A percentile compares a stretch with the other conserved stretches of the same genome.
phyloP scores from a whole-genome alignment of 2,329 filamentous ascomycete genomes.

The Chrysoporthe cubensis region DNA sequence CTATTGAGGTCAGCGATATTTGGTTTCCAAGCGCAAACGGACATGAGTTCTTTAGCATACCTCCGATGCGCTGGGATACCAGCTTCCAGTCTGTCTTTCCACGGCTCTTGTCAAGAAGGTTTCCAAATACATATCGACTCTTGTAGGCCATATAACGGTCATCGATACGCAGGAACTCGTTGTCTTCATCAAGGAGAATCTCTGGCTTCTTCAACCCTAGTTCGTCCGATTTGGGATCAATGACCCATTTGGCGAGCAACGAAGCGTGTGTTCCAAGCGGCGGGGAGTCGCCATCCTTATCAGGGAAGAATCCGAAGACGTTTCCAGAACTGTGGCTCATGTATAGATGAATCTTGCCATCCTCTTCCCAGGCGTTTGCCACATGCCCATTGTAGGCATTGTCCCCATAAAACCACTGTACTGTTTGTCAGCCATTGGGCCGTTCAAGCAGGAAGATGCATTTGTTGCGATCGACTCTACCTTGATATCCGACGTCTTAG shows the following conservation, averaged over 20 bases:
- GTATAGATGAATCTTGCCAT: conserved; percentile 40
- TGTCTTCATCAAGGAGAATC: conserved; percentile 27
- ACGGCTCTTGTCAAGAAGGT: neutral
- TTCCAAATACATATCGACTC: neutral
- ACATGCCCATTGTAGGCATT: conserved; percentile 43
- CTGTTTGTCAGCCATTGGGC: neutral
- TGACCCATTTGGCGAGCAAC: too few species aligned
- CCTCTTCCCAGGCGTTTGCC: conserved; percentile 43
- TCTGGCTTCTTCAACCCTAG: neutral
- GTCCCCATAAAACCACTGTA: conserved; percentile 44
- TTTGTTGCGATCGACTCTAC: conserved; percentile 21
- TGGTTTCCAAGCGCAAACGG: too few species aligned
- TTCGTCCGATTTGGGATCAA: conserved; percentile 25
- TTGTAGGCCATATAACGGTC: conserved; percentile 32
- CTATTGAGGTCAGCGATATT: neutral
- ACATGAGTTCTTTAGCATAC: too few species aligned
- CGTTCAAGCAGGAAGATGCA: neutral
- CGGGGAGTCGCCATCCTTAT: conserved; percentile 41
- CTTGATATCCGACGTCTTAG: conserved; percentile 37
- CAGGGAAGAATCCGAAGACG: conserved; percentile 47
- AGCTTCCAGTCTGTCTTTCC: too few species aligned
- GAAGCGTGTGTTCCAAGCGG: conserved; percentile 32
- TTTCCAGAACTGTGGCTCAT: conserved; percentile 42
- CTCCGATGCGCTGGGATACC: too few species aligned
- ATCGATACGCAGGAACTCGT: conserved; percentile 39